phyloP scores from a whole-genome alignment of 805 yeast genomes.

The Candida saitoana region DNA sequence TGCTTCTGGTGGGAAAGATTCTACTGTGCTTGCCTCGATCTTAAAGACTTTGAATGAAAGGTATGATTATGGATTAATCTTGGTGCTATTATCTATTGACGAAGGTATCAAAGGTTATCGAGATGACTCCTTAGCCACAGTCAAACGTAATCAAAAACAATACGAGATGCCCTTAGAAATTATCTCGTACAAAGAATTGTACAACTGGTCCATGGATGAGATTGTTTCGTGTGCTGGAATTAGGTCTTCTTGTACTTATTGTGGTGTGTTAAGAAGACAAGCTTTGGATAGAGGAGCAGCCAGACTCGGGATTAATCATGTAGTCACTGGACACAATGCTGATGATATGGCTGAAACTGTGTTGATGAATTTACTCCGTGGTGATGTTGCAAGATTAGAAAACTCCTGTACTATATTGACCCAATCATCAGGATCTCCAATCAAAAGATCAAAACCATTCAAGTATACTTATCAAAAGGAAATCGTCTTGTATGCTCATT shows the following conservation, averaged over 20 bases:
- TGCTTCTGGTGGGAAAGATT: slow-evolving; percentile 98
- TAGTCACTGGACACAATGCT: slow-evolving; percentile 97
- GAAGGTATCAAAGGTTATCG: slow-evolving; percentile 97
- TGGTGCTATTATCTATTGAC: slow-evolving; percentile 82
- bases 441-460: slow-evolving; percentile 92
- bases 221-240: slow-evolving; percentile 93
- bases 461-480: slow-evolving; percentile 96
- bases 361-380: slow-evolving; percentile 87
- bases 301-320: slow-evolving; percentile 77
- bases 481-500: slow-evolving; percentile 94
- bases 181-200: slow-evolving; percentile 81
- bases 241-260: slow-evolving; percentile 91
- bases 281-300: slow-evolving; percentile 96
- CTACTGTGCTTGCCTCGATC: slow-evolving; percentile 89
- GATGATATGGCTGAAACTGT: slow-evolving; percentile 99
- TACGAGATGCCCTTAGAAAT: slow-evolving; percentile 75
- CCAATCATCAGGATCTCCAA: slow-evolving; percentile 76
- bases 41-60: slow-evolving; percentile 84
- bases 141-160: slow-evolving; percentile 85
- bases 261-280: slow-evolving; percentile 96
- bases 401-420: slow-evolving; percentile 85
- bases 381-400: slow-evolving; percentile 92
- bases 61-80: slow-evolving; percentile 79
- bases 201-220: slow-evolving; percentile 98
- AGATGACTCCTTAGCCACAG: slow-evolving; percentile 96